Conservation (phyloP, 1,284 basidiomycete genomes). For the Irpex lacteus region DNA sequence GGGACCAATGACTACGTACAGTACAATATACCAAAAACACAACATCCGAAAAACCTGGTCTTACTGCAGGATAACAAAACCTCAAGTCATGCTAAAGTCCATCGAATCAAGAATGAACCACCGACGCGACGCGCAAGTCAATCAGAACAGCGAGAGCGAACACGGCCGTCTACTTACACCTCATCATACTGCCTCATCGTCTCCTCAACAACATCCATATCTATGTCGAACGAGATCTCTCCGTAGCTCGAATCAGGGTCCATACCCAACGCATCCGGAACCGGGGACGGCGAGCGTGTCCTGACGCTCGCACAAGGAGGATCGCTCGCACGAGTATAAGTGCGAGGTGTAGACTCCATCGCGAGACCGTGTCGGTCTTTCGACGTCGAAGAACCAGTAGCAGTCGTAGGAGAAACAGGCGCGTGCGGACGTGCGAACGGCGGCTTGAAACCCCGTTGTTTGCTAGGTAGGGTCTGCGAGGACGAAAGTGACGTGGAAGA, state of each 20-base stretch:
- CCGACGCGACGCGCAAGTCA: no score
- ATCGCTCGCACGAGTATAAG: no score
- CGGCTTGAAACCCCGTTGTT: slow-evolving; percentile 9
- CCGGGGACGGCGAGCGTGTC: not conserved
- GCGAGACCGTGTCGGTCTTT: not conserved
- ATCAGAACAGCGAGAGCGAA: no score
- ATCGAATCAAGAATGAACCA: no score
- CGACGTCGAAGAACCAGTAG: not conserved
- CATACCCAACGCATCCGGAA: slow-evolving; percentile 1
- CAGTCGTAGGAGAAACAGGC: not conserved
- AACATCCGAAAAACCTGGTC: no score
- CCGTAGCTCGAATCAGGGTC: slow-evolving; percentile 17
- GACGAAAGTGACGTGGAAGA: not conserved
- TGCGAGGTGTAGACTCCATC: not conserved
- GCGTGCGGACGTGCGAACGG: slow-evolving; percentile 6
- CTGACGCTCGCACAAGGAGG: no score
- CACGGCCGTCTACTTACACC: not conserved
- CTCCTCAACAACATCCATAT: slow-evolving; percentile 8
- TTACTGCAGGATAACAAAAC: no score
- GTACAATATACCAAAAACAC: no score
- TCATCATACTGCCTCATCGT: slow-evolving; percentile 13
- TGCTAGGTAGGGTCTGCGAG: slow-evolving; percentile 2
- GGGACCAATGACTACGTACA: no score
- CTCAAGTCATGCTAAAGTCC: no score
- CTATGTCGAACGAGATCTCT: slow-evolving; percentile 10